phyloP scores from a whole-genome alignment of 345 rosid species.

The Ceriops decandra region DNA sequence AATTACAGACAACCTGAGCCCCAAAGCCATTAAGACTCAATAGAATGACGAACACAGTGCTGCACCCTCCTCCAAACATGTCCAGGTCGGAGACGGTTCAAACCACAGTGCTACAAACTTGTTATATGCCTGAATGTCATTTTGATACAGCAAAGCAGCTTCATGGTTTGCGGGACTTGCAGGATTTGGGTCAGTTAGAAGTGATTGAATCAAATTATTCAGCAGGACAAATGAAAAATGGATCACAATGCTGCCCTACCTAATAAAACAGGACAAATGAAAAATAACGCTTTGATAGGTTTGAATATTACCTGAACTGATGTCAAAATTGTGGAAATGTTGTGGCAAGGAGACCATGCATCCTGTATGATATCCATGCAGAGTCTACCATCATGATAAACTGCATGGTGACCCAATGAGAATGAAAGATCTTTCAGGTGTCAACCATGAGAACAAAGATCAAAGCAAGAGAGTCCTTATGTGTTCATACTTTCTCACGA shows the following conservation, averaged over 20 bases:
- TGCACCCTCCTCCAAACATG: constrained; percentile 5
- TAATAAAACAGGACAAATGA: no score
- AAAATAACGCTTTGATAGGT: background rate
- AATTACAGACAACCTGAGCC: no score
- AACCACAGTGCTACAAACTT: background rate
- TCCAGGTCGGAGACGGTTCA: no score
- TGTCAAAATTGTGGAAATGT: constrained; percentile 16
- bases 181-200: constrained; percentile 18
- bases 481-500: no score
- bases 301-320: constrained; percentile 14
- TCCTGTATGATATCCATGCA: constrained; percentile 19
- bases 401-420: background rate
- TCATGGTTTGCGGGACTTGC: constrained; percentile 18
- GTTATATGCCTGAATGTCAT: constrained; percentile 10
- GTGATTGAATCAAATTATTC: constrained; percentile 4
- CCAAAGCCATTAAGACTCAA: constrained; percentile 5
- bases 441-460: no score
- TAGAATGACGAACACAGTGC: constrained; percentile 12
- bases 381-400: constrained; percentile 17
- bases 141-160: constrained; percentile 11
- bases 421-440: no score
- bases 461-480: no score
- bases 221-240: no score
- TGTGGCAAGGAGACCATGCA: constrained; percentile 18
- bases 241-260: no score